A percentile compares a stretch with the other conserved stretches of the same genome.
Evolutionary conservation across 2,329 filamentous ascomycete genomes (phyloP).

Genomic region (Thielaviopsis euricoi): DNA sequence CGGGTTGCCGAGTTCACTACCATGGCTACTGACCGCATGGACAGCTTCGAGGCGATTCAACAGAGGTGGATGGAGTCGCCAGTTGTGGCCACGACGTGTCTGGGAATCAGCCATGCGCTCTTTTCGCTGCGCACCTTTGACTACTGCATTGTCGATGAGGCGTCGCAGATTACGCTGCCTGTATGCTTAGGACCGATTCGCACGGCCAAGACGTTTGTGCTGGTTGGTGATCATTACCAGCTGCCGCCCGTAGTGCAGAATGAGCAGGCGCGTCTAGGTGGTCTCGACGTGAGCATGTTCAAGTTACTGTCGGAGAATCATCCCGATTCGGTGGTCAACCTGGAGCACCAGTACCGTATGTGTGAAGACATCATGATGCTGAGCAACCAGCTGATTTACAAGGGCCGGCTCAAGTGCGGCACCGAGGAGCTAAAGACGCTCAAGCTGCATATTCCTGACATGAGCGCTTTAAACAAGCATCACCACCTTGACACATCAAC

Average conservation of each 20-base stretch:
- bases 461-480: conserved; percentile 40
- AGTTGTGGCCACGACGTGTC: conserved; percentile 86
- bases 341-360: conserved; percentile 97
- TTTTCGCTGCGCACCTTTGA: conserved; percentile 86
- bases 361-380: conserved; percentile 92
- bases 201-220: conserved; percentile 80
- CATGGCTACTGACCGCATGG: conserved; percentile 56
- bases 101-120: conserved; percentile 76
- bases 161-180: conserved; percentile 89
- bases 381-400: conserved; percentile 84
- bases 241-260: conserved; percentile 89
- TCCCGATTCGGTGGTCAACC: conserved; percentile 70
- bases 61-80: conserved; percentile 70
- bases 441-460: conserved; percentile 50
- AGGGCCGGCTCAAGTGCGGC: conserved; percentile 79
- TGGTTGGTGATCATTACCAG: conserved; percentile 94
- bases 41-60: conserved; percentile 67
- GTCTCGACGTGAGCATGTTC: conserved; percentile 85
- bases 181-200: conserved; percentile 89
- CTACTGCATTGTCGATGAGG: conserved; percentile 97
- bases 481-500: conserved; percentile 40
- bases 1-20: conserved; percentile 76
- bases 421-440: conserved; percentile 56
- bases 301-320: conserved; percentile 82
- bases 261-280: conserved; percentile 68